Percentiles rank a stretch among this genome's conserved stretches.
Evolutionary conservation across 2,329 filamentous ascomycete species (phyloP).

Genomic region (Scolecobasidium constrictum): DNA sequence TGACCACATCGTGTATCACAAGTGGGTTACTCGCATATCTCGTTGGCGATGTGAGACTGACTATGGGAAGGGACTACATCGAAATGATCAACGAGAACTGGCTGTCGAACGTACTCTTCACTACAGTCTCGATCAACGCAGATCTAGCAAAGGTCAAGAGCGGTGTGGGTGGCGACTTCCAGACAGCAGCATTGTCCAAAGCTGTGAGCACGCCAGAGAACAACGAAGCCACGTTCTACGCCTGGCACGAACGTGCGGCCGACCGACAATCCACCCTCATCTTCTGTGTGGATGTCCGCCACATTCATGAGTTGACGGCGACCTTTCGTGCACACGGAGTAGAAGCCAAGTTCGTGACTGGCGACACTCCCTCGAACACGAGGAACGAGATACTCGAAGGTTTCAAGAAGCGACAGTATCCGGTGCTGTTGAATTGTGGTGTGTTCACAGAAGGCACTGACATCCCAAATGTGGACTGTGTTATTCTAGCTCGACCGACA

Average conservation of each 20-base stretch:
- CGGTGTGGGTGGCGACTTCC: slow-evolving; percentile 65
- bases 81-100: slow-evolving; percentile 84
- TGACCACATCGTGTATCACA: slow-evolving; percentile 94
- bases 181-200: slow-evolving; percentile 61
- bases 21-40: slow-evolving; percentile 26
- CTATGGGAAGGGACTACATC: slow-evolving; percentile 46
- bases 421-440: slow-evolving; percentile 86
- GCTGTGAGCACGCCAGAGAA: slow-evolving; percentile 72
- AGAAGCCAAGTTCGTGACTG: slow-evolving; percentile 79
- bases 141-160: slow-evolving; percentile 63
- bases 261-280: slow-evolving; percentile 75
- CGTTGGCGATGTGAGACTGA: not conserved
- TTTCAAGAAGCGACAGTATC: slow-evolving; percentile 68
- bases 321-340: slow-evolving; percentile 68
- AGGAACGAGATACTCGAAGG: slow-evolving; percentile 60
- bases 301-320: slow-evolving; percentile 64
- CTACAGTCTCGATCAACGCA: slow-evolving; percentile 74
- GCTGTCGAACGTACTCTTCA: slow-evolving; percentile 87
- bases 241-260: slow-evolving; percentile 70
- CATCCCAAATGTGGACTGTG: slow-evolving; percentile 93
- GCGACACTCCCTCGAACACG: slow-evolving; percentile 60
- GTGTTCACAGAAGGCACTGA: slow-evolving; percentile 97
- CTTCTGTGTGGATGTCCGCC: slow-evolving; percentile 85
- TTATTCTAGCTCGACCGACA: slow-evolving; percentile 78
- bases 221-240: slow-evolving; percentile 75